phyloP scores from a whole-genome alignment of 2,329 filamentous ascomycete species.

The Cordyceps militaris region DNA sequence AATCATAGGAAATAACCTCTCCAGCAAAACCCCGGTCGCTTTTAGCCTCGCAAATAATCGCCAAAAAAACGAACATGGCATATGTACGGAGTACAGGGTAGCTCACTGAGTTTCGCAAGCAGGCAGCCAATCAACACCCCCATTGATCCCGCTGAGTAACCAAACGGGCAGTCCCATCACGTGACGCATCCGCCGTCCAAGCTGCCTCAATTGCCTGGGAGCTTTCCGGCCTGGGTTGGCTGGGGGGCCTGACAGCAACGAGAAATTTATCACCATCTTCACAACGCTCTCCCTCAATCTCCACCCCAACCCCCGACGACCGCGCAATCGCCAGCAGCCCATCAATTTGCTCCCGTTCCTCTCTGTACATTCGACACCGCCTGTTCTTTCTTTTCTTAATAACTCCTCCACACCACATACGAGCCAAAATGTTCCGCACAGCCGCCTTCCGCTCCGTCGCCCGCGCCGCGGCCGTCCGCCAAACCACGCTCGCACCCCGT shows the following conservation, averaged over 20 bases:
- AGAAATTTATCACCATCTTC: constrained; percentile 39
- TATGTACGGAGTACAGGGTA: too few relatives aligned
- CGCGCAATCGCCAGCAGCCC: not conserved
- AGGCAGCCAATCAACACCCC: not conserved
- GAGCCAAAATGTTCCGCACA: constrained; percentile 73
- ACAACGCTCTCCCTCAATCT: constrained; percentile 1
- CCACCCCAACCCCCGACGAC: constrained; percentile 15
- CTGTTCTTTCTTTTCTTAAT: not conserved
- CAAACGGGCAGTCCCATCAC: constrained; percentile 16
- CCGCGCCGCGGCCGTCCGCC: constrained; percentile 54
- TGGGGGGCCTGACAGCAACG: constrained; percentile 20
- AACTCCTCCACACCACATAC: not conserved
- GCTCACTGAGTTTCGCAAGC: not conserved
- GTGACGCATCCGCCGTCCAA: too few relatives aligned
- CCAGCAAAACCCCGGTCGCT: not conserved
- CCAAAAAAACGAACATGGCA: not conserved
- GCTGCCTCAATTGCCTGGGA: not conserved
- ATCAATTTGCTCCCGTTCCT: constrained; percentile 10
- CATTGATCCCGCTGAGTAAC: constrained; percentile 10
- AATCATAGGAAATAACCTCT: not conserved
- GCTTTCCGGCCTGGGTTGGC: not conserved
- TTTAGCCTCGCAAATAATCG: not conserved
- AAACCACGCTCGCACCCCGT: constrained; percentile 49
- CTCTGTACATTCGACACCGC: constrained; percentile 3
- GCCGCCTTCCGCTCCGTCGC: constrained; percentile 70